Evolutionary conservation across 2,329 filamentous ascomycete genomes (phyloP), one percentile per base, ranked within the genome.

Genomic region (Chaetoscypha palmicola): DNA sequence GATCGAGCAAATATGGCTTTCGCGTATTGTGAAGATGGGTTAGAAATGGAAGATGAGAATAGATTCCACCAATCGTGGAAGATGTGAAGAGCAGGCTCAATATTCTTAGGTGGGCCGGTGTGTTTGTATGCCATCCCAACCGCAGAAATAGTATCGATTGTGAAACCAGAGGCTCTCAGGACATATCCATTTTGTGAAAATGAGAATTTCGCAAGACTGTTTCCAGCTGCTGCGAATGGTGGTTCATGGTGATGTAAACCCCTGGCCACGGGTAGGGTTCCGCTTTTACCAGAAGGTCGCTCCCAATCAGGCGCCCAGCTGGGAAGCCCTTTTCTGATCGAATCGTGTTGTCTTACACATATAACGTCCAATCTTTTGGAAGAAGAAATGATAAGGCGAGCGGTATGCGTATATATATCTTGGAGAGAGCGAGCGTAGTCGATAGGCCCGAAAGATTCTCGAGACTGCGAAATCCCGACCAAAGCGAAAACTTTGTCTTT

Each of bases 401-500:
- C 52, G 1, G 57, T 58, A 19, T 60, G 48, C 0, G 44, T 48
- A 39, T 52, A 58, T 10, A 54, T 48, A 1, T 55, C 52, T 7
- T 42, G 26, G 11, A 55, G 20, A 12, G 53, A 52, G 3, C 37
- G 41, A 3, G 48, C 49, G 40, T 58, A 59, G 41, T 59, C 50
- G 2, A 57, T 51, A 4, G 12, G 17, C 2, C 56, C 54, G 42
- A 58, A 60, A 1, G 34, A 35, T 2, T 50, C 11, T 2, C 41
- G 28, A 4, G 46, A 45, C 5, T 31, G 47, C 2, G 54, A 58
- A 12, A 60, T 56, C 9, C 58, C 58, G 2, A 59, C 45, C 5
- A 60, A 38, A 4, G 56, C 58, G 41, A 53, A 59, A 0, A 60
- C 55, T 48, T 60, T 58, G 33, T 59, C 57, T 38, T 48, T 58